Percentiles rank a stretch among this genome's conserved stretches.
Conservation (phyloP, 768 basidiomycete species). For the Serendipita sp. region DNA sequence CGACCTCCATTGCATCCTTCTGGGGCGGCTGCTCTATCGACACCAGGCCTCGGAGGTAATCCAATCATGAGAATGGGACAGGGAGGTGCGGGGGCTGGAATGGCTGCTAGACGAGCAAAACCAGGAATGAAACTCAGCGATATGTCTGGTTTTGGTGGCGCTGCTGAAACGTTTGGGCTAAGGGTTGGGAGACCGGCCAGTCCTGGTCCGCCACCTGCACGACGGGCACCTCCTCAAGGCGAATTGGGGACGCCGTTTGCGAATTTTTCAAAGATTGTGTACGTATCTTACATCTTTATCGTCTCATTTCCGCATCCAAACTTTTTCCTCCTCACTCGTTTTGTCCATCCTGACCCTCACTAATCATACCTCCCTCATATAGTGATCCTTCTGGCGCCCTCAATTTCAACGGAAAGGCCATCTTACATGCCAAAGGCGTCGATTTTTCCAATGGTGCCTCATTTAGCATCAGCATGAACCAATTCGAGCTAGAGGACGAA, state of each 20-base stretch:
- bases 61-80: constrained; percentile 14
- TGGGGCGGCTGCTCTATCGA: background rate
- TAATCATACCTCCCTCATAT: constrained; percentile 7
- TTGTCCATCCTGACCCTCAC: background rate
- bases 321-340: constrained; percentile 9
- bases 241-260: constrained; percentile 66
- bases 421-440: constrained; percentile 76
- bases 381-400: constrained; percentile 95
- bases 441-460: constrained; percentile 82
- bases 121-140: constrained; percentile 49
- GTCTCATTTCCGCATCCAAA: constrained; percentile 6
- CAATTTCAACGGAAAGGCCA: constrained; percentile 85
- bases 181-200: constrained; percentile 46
- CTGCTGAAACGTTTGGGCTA: constrained; percentile 49
- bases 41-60: constrained; percentile 9
- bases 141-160: constrained; percentile 34
- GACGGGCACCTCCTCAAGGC: constrained; percentile 12
- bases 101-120: constrained; percentile 29
- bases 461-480: constrained; percentile 87
- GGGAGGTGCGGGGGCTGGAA: constrained; percentile 21
- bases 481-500: constrained; percentile 82
- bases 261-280: constrained; percentile 91
- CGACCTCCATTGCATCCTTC: constrained; percentile 8
- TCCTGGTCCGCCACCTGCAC: constrained; percentile 19
- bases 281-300: constrained; percentile 22